Evolutionary conservation across 176 grass and related monocot genomes (phyloP), one percentile per base, ranked within the genome.

Genomic region (Rhynchospora breviuscula): DNA sequence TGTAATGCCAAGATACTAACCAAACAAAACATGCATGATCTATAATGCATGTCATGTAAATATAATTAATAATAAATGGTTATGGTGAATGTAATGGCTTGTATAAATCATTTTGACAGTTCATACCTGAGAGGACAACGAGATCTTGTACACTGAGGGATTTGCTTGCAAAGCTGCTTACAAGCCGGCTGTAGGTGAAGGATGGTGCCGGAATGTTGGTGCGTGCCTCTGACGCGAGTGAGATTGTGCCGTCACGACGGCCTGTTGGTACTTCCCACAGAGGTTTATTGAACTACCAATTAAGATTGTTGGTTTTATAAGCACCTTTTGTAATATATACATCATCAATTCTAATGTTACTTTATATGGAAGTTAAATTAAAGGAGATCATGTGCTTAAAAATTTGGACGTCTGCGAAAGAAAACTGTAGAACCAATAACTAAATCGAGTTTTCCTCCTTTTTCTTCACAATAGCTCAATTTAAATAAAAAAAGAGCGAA

Each of bases 231-330:
- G 81, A 51, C 43, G 53, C 8, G 47, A 52, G 31, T 0, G 90
- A 92, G 10, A 87, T 43, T 1, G 4, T 89, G 21, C 90, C 87
- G 75, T 89, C 90, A 15, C 90, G 87, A 2, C 90, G 56, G 18
- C 90, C 90, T 1, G 87, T 87, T 74, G 85, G 79, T 72, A 92
- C 90, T 59, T 92, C 75, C 90, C 90, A 92, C 53, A 89, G 81
- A 0, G 52, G 76, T 69, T 7, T 79, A 60, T 79, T 13, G 46
- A 87, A 90, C 88, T 92, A 67, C 54, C 40, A 56, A 69, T 69
- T 4, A 18, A 35, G 43, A 62, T 67, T 35, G 29, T 2, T 31
- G 11, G 11, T 9, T 31, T 65, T 19, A 80, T 18, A 31, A n/a
- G 33, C 33, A 15, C 43, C 44, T 44, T 17, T 44, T 44, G 44